phyloP scores from a whole-genome alignment of 2,329 filamentous ascomycete species.

The Paraphoma sp. region DNA sequence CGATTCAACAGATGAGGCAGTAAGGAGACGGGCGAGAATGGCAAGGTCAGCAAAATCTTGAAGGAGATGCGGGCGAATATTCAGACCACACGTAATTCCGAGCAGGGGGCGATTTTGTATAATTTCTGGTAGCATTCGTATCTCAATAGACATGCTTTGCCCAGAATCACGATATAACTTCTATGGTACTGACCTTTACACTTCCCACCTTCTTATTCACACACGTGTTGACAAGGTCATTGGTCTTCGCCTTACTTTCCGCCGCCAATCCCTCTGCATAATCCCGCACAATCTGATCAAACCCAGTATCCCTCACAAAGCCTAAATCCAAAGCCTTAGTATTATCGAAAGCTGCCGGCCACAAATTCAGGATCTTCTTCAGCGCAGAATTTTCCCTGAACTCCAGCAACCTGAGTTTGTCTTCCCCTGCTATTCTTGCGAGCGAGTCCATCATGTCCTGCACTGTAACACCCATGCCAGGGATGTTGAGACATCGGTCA shows the following conservation, averaged over 20 bases:
- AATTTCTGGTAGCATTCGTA: too few relatives aligned
- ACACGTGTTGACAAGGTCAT: too few relatives aligned
- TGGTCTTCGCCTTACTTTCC: neutral
- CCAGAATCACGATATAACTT: too few relatives aligned
- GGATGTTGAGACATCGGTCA: constrained; percentile 53
- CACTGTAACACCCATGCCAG: constrained; percentile 51
- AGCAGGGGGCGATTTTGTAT: too few relatives aligned
- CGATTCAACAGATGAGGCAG: too few relatives aligned
- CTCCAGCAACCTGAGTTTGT: constrained; percentile 55
- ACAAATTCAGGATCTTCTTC: constrained; percentile 58
- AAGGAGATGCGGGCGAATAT: too few relatives aligned
- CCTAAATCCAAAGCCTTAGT: constrained; percentile 60
- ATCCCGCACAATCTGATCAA: constrained; percentile 50
- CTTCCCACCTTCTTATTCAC: too few relatives aligned
- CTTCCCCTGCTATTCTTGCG: constrained; percentile 57
- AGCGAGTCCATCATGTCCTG: constrained; percentile 62
- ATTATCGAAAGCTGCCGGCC: constrained; percentile 60
- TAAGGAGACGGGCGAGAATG: too few relatives aligned
- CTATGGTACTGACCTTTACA: too few relatives aligned
- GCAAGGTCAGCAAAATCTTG: too few relatives aligned
- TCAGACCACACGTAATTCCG: too few relatives aligned
- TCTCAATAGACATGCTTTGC: too few relatives aligned
- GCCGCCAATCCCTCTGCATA: constrained; percentile 24
- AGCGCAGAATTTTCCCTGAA: constrained; percentile 55
- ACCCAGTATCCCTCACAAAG: constrained; percentile 52